Percentiles rank a stretch among this genome's conserved stretches.
Conservation (phyloP, 2,329 filamentous ascomycete species). For the Amesomyces nigricolor region DNA sequence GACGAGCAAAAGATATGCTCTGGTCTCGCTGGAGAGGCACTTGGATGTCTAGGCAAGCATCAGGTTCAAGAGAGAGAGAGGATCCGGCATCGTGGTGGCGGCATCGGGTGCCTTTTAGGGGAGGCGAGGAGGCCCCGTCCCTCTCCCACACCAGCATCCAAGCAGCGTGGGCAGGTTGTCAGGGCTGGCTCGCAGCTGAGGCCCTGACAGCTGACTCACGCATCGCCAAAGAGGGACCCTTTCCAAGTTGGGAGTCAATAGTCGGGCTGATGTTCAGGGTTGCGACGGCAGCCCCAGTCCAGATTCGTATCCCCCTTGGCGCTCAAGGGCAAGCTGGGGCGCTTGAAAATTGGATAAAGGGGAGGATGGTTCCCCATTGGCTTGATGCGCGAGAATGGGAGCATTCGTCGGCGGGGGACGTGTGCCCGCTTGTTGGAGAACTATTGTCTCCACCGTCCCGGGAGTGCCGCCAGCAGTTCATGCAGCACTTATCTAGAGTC, state of each 20-base stretch:
- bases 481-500: too few relatives aligned
- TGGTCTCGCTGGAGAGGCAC: conserved; percentile 27
- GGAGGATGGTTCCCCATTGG: conserved; percentile 8
- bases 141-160: not conserved
- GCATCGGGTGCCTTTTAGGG: conserved; percentile 9
- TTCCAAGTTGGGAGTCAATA: conserved; percentile 12
- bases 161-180: not conserved
- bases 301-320: conserved; percentile 13
- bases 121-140: not conserved
- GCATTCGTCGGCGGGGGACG: not conserved
- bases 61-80: conserved; percentile 15
- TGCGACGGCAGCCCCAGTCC: conserved; percentile 1
- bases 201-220: not conserved
- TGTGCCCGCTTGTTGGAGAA: not conserved
- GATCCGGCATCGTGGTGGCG: not conserved
- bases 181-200: not conserved
- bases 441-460: not conserved
- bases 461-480: too few relatives aligned
- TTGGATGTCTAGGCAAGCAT: conserved; percentile 17
- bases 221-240: not conserved
- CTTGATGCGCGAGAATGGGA: not conserved
- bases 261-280: not conserved
- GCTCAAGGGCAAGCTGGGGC: not conserved
- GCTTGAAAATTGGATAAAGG: not conserved
- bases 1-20: conserved; percentile 34